Percentiles rank a stretch among this genome's conserved stretches.
Conservation (phyloP, 108 stramenopile genomes). For the Ochromonas danica region DNA sequence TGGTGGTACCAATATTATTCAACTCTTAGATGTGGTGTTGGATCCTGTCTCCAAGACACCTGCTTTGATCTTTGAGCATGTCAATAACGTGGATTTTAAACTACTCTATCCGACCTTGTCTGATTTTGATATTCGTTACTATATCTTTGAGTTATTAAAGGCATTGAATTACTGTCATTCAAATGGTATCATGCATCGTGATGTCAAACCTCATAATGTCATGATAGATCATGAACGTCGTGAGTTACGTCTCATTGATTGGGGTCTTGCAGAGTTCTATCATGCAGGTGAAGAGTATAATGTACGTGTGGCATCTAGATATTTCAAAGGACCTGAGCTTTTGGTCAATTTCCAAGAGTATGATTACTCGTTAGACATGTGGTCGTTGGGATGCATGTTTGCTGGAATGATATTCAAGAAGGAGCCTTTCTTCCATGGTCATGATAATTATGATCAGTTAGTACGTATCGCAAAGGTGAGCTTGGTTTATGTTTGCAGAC, state of each 20-base stretch:
- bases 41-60: conserved; percentile 33
- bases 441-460: conserved; percentile 61
- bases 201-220: conserved; percentile 38
- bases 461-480: conserved; percentile 38
- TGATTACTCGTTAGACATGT: conserved; percentile 99
- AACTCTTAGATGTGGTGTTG: conserved; percentile 18
- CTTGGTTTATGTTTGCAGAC: not conserved
- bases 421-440: conserved; percentile 69
- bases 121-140: conserved; percentile 31
- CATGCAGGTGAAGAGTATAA: conserved; percentile 20
- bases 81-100: conserved; percentile 32
- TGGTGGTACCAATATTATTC: conserved; percentile 24
- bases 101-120: conserved; percentile 27
- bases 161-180: conserved; percentile 32
- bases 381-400: conserved; percentile 98
- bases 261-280: conserved; percentile 36
- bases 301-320: conserved; percentile 34
- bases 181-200: conserved; percentile 36
- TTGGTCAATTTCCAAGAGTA: conserved; percentile 99
- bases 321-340: conserved; percentile 74
- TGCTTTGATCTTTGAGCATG: conserved; percentile 18
- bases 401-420: conserved; percentile 99
- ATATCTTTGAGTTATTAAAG: conserved; percentile 34
- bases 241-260: conserved; percentile 28
- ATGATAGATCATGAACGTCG: conserved; percentile 29